Percentiles rank a stretch among this genome's conserved stretches.
phyloP scores from a whole-genome alignment of 257 asterid species.

The Solanum rostratum region DNA sequence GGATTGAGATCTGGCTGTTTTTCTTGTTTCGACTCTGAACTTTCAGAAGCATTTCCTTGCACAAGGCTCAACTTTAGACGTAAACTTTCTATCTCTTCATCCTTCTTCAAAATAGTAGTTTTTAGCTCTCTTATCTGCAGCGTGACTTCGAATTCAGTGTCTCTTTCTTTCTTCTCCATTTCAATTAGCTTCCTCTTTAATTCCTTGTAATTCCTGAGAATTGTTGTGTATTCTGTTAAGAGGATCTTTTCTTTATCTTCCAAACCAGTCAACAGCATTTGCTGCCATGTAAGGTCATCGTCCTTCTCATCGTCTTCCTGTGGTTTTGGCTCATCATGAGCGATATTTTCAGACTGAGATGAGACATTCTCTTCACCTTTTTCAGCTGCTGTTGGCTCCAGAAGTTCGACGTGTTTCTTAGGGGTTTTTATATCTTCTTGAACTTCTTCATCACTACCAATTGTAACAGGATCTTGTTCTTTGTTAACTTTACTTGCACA shows the following conservation, averaged over 20 bases:
- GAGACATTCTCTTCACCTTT: not conserved
- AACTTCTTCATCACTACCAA: constrained; percentile 10
- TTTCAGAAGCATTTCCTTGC: constrained; percentile 8
- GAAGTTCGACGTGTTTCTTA: constrained; percentile 9
- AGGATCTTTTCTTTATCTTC: constrained; percentile 72
- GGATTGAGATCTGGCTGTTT: not conserved
- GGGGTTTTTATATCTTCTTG: constrained; percentile 11
- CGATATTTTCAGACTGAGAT: not conserved
- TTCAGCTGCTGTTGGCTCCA: not conserved
- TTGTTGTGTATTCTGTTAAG: constrained; percentile 54
- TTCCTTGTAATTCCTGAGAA: constrained; percentile 74
- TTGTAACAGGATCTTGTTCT: not conserved
- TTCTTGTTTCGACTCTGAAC: constrained; percentile 7
- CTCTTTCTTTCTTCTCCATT: constrained; percentile 55
- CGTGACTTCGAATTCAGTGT: constrained; percentile 44
- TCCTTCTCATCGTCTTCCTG: constrained; percentile 15
- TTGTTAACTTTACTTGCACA: not conserved
- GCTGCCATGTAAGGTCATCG: constrained; percentile 54
- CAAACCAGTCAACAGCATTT: constrained; percentile 55
- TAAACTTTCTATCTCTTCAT: constrained; percentile 54
- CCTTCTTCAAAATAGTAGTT: constrained; percentile 42
- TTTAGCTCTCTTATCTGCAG: constrained; percentile 59
- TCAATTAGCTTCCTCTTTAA: constrained; percentile 55
- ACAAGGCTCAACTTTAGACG: constrained; percentile 23
- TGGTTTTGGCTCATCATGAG: not conserved